These are phyloP conservation scores for Poterioochromonas sp. DNA, from an alignment of 352 stramenopile genomes.

Conservation along the genomic window DNA sequence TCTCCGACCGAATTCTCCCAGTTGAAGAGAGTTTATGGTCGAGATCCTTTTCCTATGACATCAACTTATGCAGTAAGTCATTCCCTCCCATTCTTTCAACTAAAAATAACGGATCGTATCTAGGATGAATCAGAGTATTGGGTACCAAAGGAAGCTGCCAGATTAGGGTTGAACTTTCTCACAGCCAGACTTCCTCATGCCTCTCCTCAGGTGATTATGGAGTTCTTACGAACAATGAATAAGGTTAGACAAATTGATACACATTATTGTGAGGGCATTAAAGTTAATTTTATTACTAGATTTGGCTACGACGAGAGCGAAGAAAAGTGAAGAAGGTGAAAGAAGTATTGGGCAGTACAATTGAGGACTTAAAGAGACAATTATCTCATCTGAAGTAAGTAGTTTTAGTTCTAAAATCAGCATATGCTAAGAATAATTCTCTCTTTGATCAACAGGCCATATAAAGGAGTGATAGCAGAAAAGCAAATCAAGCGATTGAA, in stretches of 20 bases:
- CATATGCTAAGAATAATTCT: not conserved
- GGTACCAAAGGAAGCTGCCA: constrained; percentile 19
- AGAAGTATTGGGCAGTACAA: not conserved
- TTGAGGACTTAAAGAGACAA: constrained; percentile 22
- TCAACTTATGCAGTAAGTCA: constrained; percentile 5
- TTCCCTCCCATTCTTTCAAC: not conserved
- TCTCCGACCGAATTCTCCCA: constrained; percentile 26
- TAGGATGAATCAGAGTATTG: constrained; percentile 31
- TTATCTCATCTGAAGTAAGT: constrained; percentile 22
- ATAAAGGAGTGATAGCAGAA: constrained; percentile 30
- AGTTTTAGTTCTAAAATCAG: not conserved
- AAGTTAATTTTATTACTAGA: not conserved
- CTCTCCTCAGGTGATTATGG: constrained; percentile 2
- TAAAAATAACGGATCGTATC: not conserved
- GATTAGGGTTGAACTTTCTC: constrained; percentile 19
- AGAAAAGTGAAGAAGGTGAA: constrained; percentile 25
- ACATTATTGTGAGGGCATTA: not conserved
- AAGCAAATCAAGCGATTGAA: constrained; percentile 22
- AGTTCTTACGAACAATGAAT: constrained; percentile 33
- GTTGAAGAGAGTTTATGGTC: constrained; percentile 29
- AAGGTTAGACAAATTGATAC: not conserved
- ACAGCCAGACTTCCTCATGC: not conserved
- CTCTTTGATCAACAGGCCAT: constrained; percentile 16
- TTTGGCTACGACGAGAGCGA: constrained; percentile 26
- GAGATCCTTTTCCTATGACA: constrained; percentile 13